Evolutionary conservation across 2,329 filamentous ascomycete species (phyloP).

Genomic region (Neurospora sp.): DNA sequence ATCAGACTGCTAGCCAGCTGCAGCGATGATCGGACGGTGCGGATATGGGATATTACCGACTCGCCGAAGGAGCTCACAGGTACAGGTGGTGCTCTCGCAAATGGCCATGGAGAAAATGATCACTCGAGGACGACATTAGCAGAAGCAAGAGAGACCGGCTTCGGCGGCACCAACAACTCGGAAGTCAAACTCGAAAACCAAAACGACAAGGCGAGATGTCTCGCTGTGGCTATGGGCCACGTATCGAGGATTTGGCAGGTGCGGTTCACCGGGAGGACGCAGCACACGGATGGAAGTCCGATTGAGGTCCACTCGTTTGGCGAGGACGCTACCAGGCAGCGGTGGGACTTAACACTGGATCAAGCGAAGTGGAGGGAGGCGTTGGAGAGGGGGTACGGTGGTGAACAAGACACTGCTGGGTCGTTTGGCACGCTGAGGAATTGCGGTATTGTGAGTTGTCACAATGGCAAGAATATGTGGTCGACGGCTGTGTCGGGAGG

Average conservation of each 20-base stretch:
- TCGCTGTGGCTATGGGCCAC: conserved; percentile 78
- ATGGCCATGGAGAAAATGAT: background rate
- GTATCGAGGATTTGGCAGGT: conserved; percentile 83
- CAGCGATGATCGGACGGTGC: conserved; percentile 85
- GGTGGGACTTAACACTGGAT: conserved; percentile 50
- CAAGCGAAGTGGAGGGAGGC: background rate
- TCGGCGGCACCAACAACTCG: conserved; percentile 34
- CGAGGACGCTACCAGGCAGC: conserved; percentile 69
- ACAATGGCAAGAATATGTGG: conserved; percentile 89
- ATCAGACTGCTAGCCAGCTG: conserved; percentile 74
- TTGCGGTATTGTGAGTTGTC: conserved; percentile 48
- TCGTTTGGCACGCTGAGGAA: conserved; percentile 34
- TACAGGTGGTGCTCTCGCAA: no score
- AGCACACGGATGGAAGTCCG: conserved; percentile 1
- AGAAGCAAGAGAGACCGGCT: conserved; percentile 50
- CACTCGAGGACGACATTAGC: conserved; percentile 15
- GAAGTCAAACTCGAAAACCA: conserved; percentile 18
- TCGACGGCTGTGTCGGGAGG: conserved; percentile 41
- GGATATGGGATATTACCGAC: conserved; percentile 74
- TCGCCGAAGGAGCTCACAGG: conserved; percentile 12
- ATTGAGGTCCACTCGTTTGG: conserved; percentile 59
- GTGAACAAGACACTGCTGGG: conserved; percentile 4
- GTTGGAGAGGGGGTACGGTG: background rate
- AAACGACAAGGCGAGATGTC: conserved; percentile 27
- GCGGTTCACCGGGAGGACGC: conserved; percentile 40